phyloP scores from a whole-genome alignment of 305 asterid genomes.

The Nicotiana rustica region DNA sequence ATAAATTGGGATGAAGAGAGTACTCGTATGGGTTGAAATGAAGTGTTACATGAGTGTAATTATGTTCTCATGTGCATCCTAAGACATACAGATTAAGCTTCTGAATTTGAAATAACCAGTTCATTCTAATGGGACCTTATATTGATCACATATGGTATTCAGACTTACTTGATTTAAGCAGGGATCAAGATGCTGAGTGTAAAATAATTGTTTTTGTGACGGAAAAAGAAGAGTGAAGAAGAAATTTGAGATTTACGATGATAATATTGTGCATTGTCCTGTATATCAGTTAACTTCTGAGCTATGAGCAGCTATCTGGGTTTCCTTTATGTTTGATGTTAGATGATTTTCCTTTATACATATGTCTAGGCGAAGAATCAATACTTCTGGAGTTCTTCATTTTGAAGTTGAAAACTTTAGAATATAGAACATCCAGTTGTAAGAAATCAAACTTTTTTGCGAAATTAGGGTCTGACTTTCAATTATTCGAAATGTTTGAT shows the following conservation, averaged over 20 bases:
- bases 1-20: background rate
- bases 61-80: background rate
- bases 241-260: background rate
- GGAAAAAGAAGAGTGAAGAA: background rate
- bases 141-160: background rate
- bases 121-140: background rate
- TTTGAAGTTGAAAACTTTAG: background rate
- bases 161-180: background rate
- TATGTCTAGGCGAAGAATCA: background rate
- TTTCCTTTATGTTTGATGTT: slow-evolving; percentile 1
- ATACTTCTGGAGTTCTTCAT: background rate
- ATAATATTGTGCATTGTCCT: background rate
- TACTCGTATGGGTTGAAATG: background rate
- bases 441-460: background rate
- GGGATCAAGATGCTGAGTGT: background rate
- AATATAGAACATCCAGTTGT: background rate
- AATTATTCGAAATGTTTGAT: background rate
- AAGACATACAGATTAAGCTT: background rate
- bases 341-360: background rate
- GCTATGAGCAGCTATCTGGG: background rate
- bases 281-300: background rate
- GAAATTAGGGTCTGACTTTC: background rate
- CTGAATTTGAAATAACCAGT: background rate
- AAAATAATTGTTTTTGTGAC: background rate
- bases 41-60: background rate